Evolutionary conservation across 2,329 filamentous ascomycete genomes (phyloP).

Genomic region (Fusarium keratoplasticum): DNA sequence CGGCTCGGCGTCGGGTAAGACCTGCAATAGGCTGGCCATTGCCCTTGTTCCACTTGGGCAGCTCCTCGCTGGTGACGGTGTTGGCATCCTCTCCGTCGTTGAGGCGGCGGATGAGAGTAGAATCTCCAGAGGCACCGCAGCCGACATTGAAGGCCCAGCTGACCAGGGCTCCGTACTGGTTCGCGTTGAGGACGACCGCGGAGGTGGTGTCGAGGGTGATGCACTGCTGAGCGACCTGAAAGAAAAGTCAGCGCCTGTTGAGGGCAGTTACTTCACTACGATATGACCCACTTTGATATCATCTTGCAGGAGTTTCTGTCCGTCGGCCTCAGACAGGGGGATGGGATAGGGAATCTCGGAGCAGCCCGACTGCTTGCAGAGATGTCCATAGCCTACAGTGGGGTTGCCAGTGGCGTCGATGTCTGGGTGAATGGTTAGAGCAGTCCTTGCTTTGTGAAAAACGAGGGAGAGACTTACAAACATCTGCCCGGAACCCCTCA

Average conservation of each 20-base stretch:
- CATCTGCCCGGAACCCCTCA: constrained; percentile 16
- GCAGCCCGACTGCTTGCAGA: constrained; percentile 57
- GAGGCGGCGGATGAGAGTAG: constrained; percentile 48
- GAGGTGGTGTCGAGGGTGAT: constrained; percentile 50
- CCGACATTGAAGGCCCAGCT: constrained; percentile 65
- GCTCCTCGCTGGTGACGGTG: constrained; percentile 54
- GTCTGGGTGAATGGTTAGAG: constrained; percentile 17
- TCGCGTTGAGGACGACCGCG: constrained; percentile 50
- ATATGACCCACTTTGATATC: constrained; percentile 18
- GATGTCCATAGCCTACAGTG: constrained; percentile 63
- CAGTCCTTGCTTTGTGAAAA: too few species aligned
- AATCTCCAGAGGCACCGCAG: constrained; percentile 53
- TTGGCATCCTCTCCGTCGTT: constrained; percentile 44
- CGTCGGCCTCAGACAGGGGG: constrained; percentile 56
- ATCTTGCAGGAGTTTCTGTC: constrained; percentile 51
- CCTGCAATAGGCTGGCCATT: constrained; percentile 55
- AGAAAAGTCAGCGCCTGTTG: neutral
- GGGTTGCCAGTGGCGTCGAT: constrained; percentile 58
- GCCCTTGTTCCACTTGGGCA: constrained; percentile 61
- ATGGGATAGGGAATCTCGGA: constrained; percentile 58
- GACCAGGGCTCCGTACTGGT: constrained; percentile 65
- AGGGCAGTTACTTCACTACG: neutral
- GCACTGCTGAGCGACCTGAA: constrained; percentile 49
- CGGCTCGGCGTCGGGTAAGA: constrained; percentile 55
- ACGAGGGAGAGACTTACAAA: constrained; percentile 8